Evolutionary conservation across 2,329 filamentous ascomycete genomes (phyloP).

Genomic region (Colletotrichum australisinense): DNA sequence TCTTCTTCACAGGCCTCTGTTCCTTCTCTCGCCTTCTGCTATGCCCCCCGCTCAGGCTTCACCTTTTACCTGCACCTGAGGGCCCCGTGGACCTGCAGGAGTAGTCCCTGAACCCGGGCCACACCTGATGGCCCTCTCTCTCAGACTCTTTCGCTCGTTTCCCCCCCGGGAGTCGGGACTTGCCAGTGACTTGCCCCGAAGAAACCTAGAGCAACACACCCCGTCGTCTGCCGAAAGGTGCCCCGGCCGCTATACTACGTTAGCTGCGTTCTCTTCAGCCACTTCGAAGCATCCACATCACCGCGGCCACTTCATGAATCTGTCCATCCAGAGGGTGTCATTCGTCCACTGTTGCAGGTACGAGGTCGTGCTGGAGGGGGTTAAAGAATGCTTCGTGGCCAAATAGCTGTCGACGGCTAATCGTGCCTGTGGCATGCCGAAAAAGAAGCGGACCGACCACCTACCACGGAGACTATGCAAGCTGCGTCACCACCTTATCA

Average conservation of each 20-base stretch:
- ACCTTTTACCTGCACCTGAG: constrained; percentile 23
- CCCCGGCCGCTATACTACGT: constrained; percentile 1
- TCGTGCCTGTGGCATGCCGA: neutral
- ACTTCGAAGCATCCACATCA: constrained; percentile 21
- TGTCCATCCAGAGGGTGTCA: neutral
- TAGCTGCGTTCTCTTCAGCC: constrained; percentile 1
- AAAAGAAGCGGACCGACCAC: neutral
- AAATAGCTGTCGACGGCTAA: neutral
- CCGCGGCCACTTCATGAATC: neutral
- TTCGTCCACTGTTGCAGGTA: constrained; percentile 14
- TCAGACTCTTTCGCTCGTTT: neutral
- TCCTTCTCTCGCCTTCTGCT: constrained; percentile 8
- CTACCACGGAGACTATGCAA: neutral
- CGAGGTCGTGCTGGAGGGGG: constrained; percentile 2
- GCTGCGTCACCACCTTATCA: neutral
- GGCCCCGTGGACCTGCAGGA: constrained; percentile 30
- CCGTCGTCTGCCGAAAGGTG: constrained; percentile 22
- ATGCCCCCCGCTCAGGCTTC: constrained; percentile 14
- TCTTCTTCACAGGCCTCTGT: no score
- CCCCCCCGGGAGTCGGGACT: constrained; percentile 4
- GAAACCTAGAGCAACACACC: neutral
- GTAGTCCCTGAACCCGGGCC: constrained; percentile 16
- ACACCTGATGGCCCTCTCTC: neutral
- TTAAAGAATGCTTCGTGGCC: neutral
- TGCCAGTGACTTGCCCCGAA: constrained; percentile 17